Evolutionary conservation across 2,329 filamentous ascomycete genomes (phyloP).

Genomic region (Capronia epimyces): DNA sequence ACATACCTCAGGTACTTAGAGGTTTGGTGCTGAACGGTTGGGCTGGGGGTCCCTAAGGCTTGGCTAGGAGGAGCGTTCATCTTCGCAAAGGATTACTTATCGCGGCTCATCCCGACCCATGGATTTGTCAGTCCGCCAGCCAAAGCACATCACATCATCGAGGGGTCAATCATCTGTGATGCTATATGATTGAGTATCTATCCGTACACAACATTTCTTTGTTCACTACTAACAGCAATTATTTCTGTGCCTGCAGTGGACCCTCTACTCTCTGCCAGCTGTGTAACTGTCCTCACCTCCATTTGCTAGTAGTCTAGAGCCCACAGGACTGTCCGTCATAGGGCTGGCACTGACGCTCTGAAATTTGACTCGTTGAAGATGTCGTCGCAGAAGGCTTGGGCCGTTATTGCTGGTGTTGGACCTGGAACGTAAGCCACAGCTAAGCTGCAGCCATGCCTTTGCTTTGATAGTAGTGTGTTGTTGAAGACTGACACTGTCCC

Average conservation of each 20-base stretch:
- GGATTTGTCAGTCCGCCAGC: constrained; percentile 20
- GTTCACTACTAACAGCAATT: neutral
- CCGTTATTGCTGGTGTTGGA: constrained; percentile 45
- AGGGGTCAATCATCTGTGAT: constrained; percentile 14
- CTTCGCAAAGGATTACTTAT: constrained; percentile 23
- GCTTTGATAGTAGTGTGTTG: neutral
- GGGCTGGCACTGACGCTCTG: neutral
- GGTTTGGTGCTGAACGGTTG: no score
- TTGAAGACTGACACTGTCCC: neutral
- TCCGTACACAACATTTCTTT: neutral
- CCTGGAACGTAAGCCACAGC: constrained; percentile 37
- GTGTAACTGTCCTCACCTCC: no score
- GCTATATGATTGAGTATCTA: no score
- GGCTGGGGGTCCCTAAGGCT: neutral
- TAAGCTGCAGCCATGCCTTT: neutral
- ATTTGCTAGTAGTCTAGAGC: no score
- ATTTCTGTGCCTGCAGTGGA: no score
- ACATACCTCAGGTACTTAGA: no score
- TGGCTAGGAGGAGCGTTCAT: no score
- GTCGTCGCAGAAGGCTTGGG: constrained; percentile 37
- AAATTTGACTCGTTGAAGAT: constrained; percentile 9
- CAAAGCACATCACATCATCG: constrained; percentile 24
- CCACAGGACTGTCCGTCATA: constrained; percentile 4
- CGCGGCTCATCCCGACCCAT: neutral
- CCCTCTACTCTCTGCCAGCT: no score